Percentiles rank a stretch among this genome's conserved stretches.
Evolutionary conservation across 495 filamentous ascomycete species (phyloP).

Genomic region (Annulohypoxylon maeteangense): DNA sequence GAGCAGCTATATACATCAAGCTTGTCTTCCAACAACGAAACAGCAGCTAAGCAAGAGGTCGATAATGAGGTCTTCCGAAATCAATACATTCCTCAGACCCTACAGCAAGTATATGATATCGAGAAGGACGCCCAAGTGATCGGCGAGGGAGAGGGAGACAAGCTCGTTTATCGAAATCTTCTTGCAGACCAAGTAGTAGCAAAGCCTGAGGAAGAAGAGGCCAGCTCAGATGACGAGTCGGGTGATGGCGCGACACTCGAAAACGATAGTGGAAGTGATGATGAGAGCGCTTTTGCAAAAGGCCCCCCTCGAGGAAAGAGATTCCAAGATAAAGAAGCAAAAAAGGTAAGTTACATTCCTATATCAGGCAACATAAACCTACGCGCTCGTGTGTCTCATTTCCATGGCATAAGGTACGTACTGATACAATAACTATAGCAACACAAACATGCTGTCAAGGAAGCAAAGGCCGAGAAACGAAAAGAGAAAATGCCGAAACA

Average conservation of each 20-base stretch:
- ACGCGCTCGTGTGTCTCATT: no score
- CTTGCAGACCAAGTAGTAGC: constrained; percentile 73
- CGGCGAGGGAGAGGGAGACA: constrained; percentile 72
- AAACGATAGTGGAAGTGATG: constrained; percentile 60
- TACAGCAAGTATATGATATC: constrained; percentile 95
- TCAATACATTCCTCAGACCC: constrained; percentile 92
- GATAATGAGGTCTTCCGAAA: constrained; percentile 93
- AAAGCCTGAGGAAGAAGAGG: constrained; percentile 45
- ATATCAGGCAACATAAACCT: no score
- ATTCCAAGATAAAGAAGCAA: constrained; percentile 89
- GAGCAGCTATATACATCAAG: constrained; percentile 59
- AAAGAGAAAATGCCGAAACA: constrained; percentile 97
- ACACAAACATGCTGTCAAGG: constrained; percentile 92
- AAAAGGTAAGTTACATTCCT: constrained; percentile 63
- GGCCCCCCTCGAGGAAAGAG: constrained; percentile 84
- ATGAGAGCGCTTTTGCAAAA: constrained; percentile 67
- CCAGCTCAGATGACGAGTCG: constrained; percentile 51
- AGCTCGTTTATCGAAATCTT: constrained; percentile 82
- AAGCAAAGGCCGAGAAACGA: constrained; percentile 89
- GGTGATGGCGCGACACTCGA: constrained; percentile 57
- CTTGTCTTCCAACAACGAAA: constrained; percentile 52
- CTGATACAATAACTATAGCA: constrained; percentile 59
- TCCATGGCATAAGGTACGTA: background rate
- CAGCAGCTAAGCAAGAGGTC: constrained; percentile 67
- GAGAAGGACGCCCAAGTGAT: constrained; percentile 88